Evolutionary conservation across 129 eudicot genomes (phyloP).

Genomic region (Gnaphalium uliginosum): DNA sequence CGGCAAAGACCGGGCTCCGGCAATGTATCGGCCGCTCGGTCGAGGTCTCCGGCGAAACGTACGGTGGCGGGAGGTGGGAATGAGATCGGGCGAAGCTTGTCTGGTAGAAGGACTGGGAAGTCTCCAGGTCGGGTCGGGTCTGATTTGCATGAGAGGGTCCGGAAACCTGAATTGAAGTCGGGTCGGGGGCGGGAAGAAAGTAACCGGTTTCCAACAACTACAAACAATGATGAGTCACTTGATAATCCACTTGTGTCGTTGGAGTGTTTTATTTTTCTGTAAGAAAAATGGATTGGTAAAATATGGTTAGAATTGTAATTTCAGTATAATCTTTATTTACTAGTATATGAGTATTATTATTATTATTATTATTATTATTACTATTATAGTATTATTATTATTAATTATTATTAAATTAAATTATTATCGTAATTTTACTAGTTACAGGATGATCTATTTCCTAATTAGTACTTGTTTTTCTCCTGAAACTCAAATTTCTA

Average conservation of each 20-base stretch:
- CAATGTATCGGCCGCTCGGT: constrained; percentile 29
- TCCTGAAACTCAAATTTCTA: too few species aligned
- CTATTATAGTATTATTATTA: too few species aligned
- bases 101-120: constrained; percentile 56
- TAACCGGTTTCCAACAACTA: constrained; percentile 32
- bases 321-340: neutral
- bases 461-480: too few species aligned
- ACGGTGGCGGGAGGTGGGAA: constrained; percentile 19
- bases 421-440: too few species aligned
- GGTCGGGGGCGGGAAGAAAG: constrained; percentile 40
- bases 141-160: constrained; percentile 40
- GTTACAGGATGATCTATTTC: too few species aligned
- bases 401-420: too few species aligned
- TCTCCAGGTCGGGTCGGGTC: constrained; percentile 71
- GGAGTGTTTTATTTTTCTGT: constrained; percentile 91
- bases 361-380: too few species aligned
- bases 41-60: constrained; percentile 68
- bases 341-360: neutral
- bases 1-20: constrained; percentile 23
- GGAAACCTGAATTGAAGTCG: constrained; percentile 27
- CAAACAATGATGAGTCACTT: constrained; percentile 56
- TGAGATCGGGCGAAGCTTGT: constrained; percentile 53
- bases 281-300: constrained; percentile 15
- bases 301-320: constrained; percentile 34
- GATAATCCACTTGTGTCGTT: constrained; percentile 94